These are phyloP conservation scores for Penicillium lividum DNA, from an alignment of 495 filamentous ascomycete species.

Conservation along the genomic window DNA sequence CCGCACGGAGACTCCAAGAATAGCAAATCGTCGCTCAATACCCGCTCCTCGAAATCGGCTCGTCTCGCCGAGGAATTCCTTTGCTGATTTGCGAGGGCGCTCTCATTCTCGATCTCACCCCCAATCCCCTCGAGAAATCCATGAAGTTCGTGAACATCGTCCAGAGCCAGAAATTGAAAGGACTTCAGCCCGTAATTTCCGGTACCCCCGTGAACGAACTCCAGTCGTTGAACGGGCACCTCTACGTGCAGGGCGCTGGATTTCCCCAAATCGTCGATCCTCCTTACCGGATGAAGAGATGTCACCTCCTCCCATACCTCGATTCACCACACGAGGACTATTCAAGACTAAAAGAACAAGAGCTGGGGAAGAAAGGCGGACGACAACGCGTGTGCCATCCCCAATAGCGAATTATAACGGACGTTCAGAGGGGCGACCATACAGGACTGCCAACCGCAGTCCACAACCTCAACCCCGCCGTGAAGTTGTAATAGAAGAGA, in stretches of 20 bases:
- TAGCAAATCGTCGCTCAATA: background rate
- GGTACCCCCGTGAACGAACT: slow-evolving; percentile 22
- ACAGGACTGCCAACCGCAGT: background rate
- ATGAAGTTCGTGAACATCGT: background rate
- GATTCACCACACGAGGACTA: background rate
- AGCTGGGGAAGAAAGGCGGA: background rate
- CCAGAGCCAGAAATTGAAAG: background rate
- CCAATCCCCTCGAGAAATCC: background rate
- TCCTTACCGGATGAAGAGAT: background rate
- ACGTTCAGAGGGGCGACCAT: background rate
- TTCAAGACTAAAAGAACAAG: background rate
- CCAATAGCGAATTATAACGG: background rate
- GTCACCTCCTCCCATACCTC: background rate
- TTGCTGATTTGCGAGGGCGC: background rate
- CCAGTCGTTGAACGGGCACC: slow-evolving; percentile 25
- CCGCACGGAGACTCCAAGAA: background rate
- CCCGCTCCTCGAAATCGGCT: background rate
- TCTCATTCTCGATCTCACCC: background rate
- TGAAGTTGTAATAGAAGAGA: background rate
- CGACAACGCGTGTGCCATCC: background rate
- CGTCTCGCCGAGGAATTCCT: background rate
- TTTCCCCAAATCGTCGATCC: background rate
- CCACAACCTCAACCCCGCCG: background rate
- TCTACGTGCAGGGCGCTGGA: slow-evolving; percentile 10
- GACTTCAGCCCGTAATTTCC: background rate